phyloP scores from a whole-genome alignment of 2,329 filamentous ascomycete genomes.

The Geosmithia flava region DNA sequence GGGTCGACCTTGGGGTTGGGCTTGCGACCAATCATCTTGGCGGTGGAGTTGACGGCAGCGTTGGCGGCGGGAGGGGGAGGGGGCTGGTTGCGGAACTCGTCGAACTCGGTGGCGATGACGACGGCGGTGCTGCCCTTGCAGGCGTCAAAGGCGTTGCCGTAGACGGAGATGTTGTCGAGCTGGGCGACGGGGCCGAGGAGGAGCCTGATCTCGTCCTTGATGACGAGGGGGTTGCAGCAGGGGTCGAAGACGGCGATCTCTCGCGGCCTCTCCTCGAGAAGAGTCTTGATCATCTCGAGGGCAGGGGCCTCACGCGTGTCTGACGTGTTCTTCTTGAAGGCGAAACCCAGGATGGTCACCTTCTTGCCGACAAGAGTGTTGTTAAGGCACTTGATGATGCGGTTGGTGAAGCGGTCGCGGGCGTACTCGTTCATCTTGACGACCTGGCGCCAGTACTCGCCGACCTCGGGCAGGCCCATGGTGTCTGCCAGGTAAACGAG shows the following conservation, averaged over 20 bases:
- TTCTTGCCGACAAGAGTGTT: constrained; percentile 60
- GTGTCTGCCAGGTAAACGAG: constrained; percentile 63
- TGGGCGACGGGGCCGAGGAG: constrained; percentile 26
- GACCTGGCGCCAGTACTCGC: constrained; percentile 63
- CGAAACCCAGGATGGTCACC: constrained; percentile 60
- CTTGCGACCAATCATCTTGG: constrained; percentile 21
- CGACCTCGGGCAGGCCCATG: constrained; percentile 57
- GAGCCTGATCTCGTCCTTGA: constrained; percentile 35
- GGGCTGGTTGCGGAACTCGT: constrained; percentile 37
- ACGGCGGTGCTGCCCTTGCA: constrained; percentile 35
- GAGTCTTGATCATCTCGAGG: constrained; percentile 51
- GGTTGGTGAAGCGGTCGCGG: constrained; percentile 52
- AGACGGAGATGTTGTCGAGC: constrained; percentile 31
- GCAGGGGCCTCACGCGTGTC: constrained; percentile 63
- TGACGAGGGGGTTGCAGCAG: constrained; percentile 37
- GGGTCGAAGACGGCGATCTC: constrained; percentile 61
- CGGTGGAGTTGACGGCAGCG: constrained; percentile 10
- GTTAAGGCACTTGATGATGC: constrained; percentile 54
- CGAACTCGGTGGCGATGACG: constrained; percentile 43
- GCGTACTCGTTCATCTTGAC: constrained; percentile 69
- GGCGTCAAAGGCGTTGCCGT: constrained; percentile 34
- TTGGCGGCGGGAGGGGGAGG: constrained; percentile 13
- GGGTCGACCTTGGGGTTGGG: constrained; percentile 30
- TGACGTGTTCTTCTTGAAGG: constrained; percentile 70
- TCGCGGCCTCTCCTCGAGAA: constrained; percentile 50